Evolutionary conservation across 441 rosid genomes (phyloP).

Genomic region (Mallotus japonicus): DNA sequence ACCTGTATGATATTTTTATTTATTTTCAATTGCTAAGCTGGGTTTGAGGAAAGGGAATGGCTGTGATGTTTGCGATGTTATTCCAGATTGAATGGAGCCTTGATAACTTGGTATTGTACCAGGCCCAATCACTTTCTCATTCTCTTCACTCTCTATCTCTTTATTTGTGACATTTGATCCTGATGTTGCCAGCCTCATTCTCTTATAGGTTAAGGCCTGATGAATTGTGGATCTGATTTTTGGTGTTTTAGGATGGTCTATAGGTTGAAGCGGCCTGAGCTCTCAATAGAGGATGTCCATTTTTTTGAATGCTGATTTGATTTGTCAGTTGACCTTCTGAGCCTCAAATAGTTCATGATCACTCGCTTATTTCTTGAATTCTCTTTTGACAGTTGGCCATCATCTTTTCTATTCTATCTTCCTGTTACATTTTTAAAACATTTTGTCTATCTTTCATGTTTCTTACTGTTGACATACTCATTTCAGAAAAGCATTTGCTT

Average conservation of each 20-base stretch:
- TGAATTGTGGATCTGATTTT: constrained; percentile 67
- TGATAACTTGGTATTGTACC: constrained; percentile 62
- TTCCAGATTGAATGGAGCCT: constrained; percentile 78
- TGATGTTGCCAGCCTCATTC: constrained; percentile 9
- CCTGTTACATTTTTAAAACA: no score
- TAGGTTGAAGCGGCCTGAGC: constrained; percentile 90
- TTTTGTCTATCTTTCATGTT: no score
- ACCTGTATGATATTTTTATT: constrained; percentile 4
- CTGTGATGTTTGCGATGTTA: constrained; percentile 74
- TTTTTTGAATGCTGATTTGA: constrained; percentile 58
- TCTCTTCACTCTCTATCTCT: background rate
- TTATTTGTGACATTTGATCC: background rate
- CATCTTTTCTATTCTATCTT: no score
- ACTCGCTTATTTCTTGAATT: no score
- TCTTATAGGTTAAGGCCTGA: constrained; percentile 69
- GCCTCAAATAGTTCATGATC: constrained; percentile 14
- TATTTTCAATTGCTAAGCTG: constrained; percentile 48
- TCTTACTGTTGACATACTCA: no score
- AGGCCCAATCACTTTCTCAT: background rate
- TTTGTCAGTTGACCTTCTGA: background rate
- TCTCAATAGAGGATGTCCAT: constrained; percentile 35
- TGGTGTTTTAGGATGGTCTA: constrained; percentile 91
- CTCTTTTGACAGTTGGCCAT: no score
- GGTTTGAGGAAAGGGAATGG: constrained; percentile 85
- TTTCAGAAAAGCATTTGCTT: no score